Percentiles rank a stretch among this genome's conserved stretches.
Evolutionary conservation across 345 rosid genomes (phyloP).

Genomic region (Gossypioides kirkii): DNA sequence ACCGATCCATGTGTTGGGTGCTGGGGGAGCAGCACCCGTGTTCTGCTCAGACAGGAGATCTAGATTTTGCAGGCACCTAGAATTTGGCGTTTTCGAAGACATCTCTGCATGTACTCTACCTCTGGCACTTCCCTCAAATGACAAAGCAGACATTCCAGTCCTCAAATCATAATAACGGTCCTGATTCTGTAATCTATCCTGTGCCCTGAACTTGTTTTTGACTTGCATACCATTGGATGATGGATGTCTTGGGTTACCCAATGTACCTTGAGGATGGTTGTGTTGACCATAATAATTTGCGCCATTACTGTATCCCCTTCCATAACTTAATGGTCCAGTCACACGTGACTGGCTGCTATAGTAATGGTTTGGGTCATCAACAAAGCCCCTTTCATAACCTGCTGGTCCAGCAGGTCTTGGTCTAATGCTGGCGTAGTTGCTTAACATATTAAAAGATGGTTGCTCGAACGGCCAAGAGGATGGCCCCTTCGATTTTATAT

Average conservation of each 20-base stretch:
- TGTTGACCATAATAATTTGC: conserved; percentile 39
- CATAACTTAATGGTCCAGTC: conserved; percentile 51
- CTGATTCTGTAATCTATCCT: conserved; percentile 40
- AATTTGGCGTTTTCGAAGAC: conserved; percentile 26
- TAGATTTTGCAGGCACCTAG: conserved; percentile 24
- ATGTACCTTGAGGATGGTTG: conserved; percentile 34
- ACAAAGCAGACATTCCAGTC: conserved; percentile 46
- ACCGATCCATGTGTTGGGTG: conserved; percentile 60
- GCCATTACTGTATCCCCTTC: conserved; percentile 43
- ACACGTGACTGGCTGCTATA: conserved; percentile 41
- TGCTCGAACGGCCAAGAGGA: conserved; percentile 46
- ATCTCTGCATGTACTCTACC: conserved; percentile 20
- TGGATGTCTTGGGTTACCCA: conserved; percentile 39
- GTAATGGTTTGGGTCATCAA: conserved; percentile 38
- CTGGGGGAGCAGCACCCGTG: conserved; percentile 46
- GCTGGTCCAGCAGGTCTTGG: conserved; percentile 59
- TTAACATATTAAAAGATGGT: conserved; percentile 35
- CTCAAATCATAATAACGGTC: conserved; percentile 46
- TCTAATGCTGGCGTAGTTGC: conserved; percentile 40
- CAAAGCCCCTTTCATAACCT: conserved; percentile 47
- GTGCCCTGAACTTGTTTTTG: conserved; percentile 34
- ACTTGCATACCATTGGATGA: conserved; percentile 43
- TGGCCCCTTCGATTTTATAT: conserved; percentile 56
- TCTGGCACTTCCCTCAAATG: conserved; percentile 44
- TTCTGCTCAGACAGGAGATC: conserved; percentile 36